Evolutionary conservation across 805 yeast species (phyloP).

Genomic region (Candida sanyiensis): DNA sequence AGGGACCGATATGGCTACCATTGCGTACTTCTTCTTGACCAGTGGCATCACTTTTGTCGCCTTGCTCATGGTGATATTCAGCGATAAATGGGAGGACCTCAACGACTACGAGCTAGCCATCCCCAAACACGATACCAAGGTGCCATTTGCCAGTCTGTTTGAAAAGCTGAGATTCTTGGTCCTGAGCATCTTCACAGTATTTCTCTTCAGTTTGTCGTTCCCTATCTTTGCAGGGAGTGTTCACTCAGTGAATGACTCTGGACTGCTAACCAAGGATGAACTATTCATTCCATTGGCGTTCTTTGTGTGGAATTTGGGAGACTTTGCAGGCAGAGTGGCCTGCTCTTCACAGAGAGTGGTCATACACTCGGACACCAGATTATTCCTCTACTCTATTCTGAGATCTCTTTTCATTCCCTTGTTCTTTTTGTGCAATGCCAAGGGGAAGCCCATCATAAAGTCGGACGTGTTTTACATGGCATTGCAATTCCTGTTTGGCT

Average conservation of each 20-base stretch:
- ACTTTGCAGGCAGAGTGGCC: conserved; percentile 66
- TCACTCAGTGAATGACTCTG: conserved; percentile 39
- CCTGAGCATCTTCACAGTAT: conserved; percentile 64
- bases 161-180: conserved; percentile 58
- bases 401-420: conserved; percentile 64
- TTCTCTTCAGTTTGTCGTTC: conserved; percentile 69
- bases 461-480: conserved; percentile 65
- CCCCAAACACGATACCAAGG: conserved; percentile 28
- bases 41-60: conserved; percentile 41
- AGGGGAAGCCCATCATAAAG: conserved; percentile 26
- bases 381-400: conserved; percentile 49
- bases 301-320: conserved; percentile 87
- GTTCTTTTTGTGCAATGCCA: conserved; percentile 56
- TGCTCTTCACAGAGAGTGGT: conserved; percentile 47
- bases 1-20: conserved; percentile 17
- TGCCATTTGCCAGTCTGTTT: conserved; percentile 60
- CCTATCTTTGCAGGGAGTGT: conserved; percentile 85
- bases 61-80: conserved; percentile 34
- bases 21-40: conserved; percentile 45
- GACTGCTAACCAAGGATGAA: conserved; percentile 25
- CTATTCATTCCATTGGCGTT: conserved; percentile 73
- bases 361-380: conserved; percentile 36
- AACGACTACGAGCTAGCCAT: conserved; percentile 14
- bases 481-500: conserved; percentile 74
- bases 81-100: conserved; percentile 21